Conservation (phyloP, 208 protist genomes). For the Acanthamoeba sp. region DNA sequence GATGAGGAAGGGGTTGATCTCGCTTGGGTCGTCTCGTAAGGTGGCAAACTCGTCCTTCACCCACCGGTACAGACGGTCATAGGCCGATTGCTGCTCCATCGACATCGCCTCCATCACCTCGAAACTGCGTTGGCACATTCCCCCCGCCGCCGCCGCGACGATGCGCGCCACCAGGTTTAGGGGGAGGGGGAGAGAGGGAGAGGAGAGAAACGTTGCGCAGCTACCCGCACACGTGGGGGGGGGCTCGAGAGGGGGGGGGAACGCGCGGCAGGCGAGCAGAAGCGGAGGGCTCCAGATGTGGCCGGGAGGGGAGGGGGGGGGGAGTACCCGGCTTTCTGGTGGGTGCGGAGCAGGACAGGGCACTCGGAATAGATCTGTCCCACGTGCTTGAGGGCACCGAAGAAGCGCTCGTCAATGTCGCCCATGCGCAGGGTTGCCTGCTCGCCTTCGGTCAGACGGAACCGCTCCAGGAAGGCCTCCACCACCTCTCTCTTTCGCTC, state of each 20-base stretch:
- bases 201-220: no score
- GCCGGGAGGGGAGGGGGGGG: background rate
- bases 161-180: no score
- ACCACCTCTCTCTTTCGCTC: slow-evolving; percentile 3
- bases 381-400: slow-evolving; percentile 22
- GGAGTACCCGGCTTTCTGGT: slow-evolving; percentile 41
- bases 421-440: slow-evolving; percentile 21
- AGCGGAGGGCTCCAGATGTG: background rate
- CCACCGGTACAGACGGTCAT: slow-evolving; percentile 86
- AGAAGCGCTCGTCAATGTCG: background rate
- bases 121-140: no score
- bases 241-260: no score
- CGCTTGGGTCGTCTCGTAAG: slow-evolving; percentile 50
- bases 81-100: slow-evolving; percentile 84
- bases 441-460: slow-evolving; percentile 20
- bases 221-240: no score
- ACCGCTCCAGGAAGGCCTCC: slow-evolving; percentile 34
- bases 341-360: slow-evolving; percentile 46
- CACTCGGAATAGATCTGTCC: slow-evolving; percentile 53
- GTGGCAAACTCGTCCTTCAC: slow-evolving; percentile 75
- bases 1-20: background rate
- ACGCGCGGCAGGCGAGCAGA: background rate
- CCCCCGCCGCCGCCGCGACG: no score
- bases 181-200: background rate
- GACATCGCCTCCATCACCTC: slow-evolving; percentile 85